Base-by-base conservation (phyloP, 768 basidiomycete genomes). In the Roridomyces roridus region DNA sequence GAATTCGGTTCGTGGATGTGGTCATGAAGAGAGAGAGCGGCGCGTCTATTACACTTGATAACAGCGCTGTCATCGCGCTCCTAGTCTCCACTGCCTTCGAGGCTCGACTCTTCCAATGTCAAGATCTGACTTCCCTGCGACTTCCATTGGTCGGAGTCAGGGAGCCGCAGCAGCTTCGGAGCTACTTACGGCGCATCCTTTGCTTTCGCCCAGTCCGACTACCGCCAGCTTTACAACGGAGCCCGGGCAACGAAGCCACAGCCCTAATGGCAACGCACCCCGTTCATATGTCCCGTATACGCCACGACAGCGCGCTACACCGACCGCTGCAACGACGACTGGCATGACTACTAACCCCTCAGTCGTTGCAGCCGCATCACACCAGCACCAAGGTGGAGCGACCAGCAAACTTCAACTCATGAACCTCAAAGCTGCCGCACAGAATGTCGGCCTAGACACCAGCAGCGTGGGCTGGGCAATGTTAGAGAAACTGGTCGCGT, bases 391-490 rank as follows among this genome's bases (percentile, higher is more conserved):
- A 41, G 82, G 83, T 24, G 83, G 84, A 69, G 89, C 87, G 6
- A 83, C 88, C 10, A 84, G 77, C 59, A 89, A 86, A 67, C 73
- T 90, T 2, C 89, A 91, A 69, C 70, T 87, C 15, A 85, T 88
- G 76, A 86, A 85, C 65, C 75, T 93, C 64, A 93, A 87, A 71
- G 83, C 88, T 0, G 86, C 85, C 4, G 85, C 85, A 14, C 91
- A 92, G 71, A 73, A 72, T 44, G 74, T 91, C 11, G 91, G 89
- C 2, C 67, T 94, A 26, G 86, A 87, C 58, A 72, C 77, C 2
- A 79, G 77, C 21, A 86, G 84, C 29, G 67, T 89, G 4, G 93
- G 93, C 0, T 91, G 89, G 88, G 84, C 82, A 6, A 88, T 95
- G 4, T 73, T 94, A 42, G 91, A 94, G 71, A 85, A 82, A 64